Percentiles rank a stretch among this genome's conserved stretches.
phyloP scores from a whole-genome alignment of 345 rosid genomes.

The Acer negundo region DNA sequence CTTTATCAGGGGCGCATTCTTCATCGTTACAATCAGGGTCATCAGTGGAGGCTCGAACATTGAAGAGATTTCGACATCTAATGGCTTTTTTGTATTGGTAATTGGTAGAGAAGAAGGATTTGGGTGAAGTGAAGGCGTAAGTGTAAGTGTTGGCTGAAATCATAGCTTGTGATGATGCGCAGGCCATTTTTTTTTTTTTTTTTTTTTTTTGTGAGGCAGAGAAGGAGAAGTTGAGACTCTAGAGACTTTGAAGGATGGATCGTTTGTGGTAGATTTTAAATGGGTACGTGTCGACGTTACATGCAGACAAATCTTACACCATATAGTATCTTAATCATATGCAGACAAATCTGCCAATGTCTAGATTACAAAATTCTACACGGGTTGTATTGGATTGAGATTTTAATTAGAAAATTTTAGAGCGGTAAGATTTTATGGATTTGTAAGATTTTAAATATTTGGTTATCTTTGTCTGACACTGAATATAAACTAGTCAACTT shows the following conservation, averaged over 20 bases:
- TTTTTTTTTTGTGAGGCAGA: too few relatives aligned
- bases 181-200: constrained; percentile 40
- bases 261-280: constrained; percentile 18
- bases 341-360: too few relatives aligned
- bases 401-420: too few relatives aligned
- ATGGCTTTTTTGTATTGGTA: neutral
- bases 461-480: too few relatives aligned
- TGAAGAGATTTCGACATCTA: constrained; percentile 23
- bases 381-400: too few relatives aligned
- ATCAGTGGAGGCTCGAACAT: constrained; percentile 62
- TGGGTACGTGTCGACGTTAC: constrained; percentile 6
- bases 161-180: constrained; percentile 65
- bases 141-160: constrained; percentile 57
- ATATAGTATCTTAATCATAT: neutral
- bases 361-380: too few relatives aligned
- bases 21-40: constrained; percentile 79
- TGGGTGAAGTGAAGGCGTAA: constrained; percentile 52
- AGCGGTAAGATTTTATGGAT: too few relatives aligned
- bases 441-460: too few relatives aligned
- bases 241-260: neutral
- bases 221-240: too few relatives aligned
- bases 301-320: too few relatives aligned
- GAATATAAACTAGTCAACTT: too few relatives aligned
- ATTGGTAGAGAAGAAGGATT: constrained; percentile 22
- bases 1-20: constrained; percentile 97